These are phyloP conservation scores for Pseudogymnoascus sp. DNA, from an alignment of 2,329 filamentous ascomycete species.

Conservation along the genomic window DNA sequence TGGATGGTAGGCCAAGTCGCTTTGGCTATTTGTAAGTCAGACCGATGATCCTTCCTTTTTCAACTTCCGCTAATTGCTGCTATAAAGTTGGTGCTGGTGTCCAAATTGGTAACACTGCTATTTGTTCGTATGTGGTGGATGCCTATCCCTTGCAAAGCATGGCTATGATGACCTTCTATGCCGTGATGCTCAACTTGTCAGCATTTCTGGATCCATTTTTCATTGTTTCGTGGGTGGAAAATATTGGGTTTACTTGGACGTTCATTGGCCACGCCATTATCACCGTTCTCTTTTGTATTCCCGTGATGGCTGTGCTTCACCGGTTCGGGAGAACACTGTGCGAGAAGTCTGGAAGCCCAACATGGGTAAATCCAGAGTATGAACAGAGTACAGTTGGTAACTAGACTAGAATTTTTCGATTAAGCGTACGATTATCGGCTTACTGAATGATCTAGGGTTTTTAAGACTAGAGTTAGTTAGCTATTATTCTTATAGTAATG, in stretches of 20 bases:
- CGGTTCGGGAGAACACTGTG: slow-evolving; percentile 19
- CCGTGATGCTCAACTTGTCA: slow-evolving; percentile 41
- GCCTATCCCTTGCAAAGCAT: slow-evolving; percentile 48
- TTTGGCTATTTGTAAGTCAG: slow-evolving; percentile 43
- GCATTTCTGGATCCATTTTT: slow-evolving; percentile 23
- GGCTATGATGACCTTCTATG: slow-evolving; percentile 47
- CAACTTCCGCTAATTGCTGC: background rate
- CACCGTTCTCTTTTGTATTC: slow-evolving; percentile 23
- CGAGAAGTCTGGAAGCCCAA: background rate
- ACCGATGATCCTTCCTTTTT: background rate
- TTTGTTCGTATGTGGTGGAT: slow-evolving; percentile 48
- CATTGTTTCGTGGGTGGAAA: slow-evolving; percentile 23
- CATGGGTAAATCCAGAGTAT: background rate
- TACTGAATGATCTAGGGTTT: too few relatives aligned
- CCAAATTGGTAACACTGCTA: slow-evolving; percentile 49
- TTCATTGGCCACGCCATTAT: slow-evolving; percentile 27
- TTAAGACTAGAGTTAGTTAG: too few relatives aligned
- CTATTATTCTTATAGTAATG: too few relatives aligned
- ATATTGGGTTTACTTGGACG: slow-evolving; percentile 23
- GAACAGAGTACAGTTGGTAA: background rate
- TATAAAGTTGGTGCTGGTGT: slow-evolving; percentile 44
- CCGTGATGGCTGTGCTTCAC: slow-evolving; percentile 20
- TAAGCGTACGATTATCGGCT: too few relatives aligned
- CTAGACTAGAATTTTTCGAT: too few relatives aligned
- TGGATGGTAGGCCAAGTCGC: slow-evolving; percentile 51